Base-by-base conservation (phyloP, 1,139 yeast species). In the Saccharomycopsis crataegensis region DNA sequence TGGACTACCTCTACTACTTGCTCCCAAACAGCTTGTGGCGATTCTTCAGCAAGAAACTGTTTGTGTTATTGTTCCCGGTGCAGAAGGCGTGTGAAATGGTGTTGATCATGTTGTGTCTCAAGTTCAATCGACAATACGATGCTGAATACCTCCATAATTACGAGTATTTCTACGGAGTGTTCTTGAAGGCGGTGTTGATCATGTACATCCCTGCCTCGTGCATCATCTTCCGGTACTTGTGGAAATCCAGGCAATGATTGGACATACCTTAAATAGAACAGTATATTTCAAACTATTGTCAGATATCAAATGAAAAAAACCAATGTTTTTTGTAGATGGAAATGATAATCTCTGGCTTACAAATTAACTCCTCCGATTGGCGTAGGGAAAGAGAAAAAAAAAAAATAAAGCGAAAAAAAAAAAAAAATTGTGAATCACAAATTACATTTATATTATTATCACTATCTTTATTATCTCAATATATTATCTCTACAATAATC, bases 41-140 rank as follows among this genome's bases (percentile, higher is more conserved):
- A n/a, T 42, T 11, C 9, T 8, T 51, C 31, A 53, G 49, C 16
- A 51, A 49, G 28, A 46, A 16, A 16, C 12, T n/a, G 22, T 46
- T 56, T 36, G 8, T 54, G 6, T 12, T 50, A 6, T 32, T 51
- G 38, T 56, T 54, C 38, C 58, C 58, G n/a, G 34, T 51, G 8
- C 57, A 54, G 41, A 53, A 49, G 52, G 31, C 49, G 4, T n/a
- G 52, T 3, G 58, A 56, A 36, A 66, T 55, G 16, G 48, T 40
- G 40, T 49, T 61, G n/a, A 69, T 58, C 37, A 55, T 57, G 54
- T 65, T 69, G 16, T 58, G 59, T 8, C 61, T 56, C 37, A 68
- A 52, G 36, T 59, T 58, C 37, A 68, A 57, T 49, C 43, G 31
- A n/a, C 40, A 43, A n/a, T 33, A 31, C 14, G 41, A 49, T 16